phyloP scores from a whole-genome alignment of 1,284 basidiomycete species.

The Fistulina hepatica region DNA sequence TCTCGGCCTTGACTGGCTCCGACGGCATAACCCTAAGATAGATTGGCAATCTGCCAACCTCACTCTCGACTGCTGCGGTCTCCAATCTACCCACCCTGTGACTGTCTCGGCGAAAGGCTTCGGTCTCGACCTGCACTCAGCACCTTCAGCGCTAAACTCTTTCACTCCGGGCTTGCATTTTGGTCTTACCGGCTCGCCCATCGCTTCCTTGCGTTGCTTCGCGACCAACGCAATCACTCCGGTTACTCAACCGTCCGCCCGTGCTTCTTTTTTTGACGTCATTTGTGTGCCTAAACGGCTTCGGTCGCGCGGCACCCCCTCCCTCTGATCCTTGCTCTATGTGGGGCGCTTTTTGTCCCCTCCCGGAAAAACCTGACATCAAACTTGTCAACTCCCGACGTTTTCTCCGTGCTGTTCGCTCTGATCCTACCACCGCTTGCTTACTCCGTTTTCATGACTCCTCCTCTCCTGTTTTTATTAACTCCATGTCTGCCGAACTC shows the following conservation, averaged over 20 bases:
- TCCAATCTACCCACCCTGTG: not conserved
- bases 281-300: not conserved
- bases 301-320: not conserved
- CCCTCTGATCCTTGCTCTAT: not conserved
- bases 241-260: not conserved
- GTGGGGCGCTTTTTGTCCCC: no score
- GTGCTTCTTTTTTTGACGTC: not conserved
- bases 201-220: not conserved
- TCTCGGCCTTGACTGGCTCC: conserved; percentile 13
- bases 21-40: conserved; percentile 11
- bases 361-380: no score
- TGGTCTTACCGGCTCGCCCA: not conserved
- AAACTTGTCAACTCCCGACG: no score
- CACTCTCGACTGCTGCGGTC: not conserved
- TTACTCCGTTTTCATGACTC: not conserved
- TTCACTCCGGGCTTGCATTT: not conserved
- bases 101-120: not conserved
- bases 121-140: not conserved
- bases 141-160: not conserved
- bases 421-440: not conserved
- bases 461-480: not conserved
- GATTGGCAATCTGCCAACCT: conserved; percentile 8
- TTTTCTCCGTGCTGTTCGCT: no score
- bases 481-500: not conserved
- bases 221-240: not conserved